Evolutionary conservation across 345 rosid genomes (phyloP).

Genomic region (Camelina hispida): DNA sequence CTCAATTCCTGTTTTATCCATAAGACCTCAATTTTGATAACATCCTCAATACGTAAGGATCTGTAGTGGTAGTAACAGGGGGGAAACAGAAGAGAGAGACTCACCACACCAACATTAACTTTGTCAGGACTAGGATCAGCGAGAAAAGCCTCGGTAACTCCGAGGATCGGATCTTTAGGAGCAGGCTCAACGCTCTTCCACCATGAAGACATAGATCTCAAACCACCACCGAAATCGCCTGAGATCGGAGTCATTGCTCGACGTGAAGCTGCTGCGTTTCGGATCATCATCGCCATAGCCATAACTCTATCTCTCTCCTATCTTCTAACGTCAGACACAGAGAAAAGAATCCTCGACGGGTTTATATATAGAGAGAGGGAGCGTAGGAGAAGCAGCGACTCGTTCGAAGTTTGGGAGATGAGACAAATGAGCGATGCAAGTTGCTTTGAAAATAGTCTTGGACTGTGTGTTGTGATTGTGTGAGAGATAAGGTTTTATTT

Average conservation of each 20-base stretch:
- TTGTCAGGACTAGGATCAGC: constrained; percentile 84
- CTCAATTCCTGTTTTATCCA: not conserved
- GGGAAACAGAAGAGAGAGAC: constrained; percentile 36
- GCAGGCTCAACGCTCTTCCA: constrained; percentile 93
- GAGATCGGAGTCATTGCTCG: constrained; percentile 45
- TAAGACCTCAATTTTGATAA: not conserved
- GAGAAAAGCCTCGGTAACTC: constrained; percentile 95
- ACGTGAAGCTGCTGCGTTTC: constrained; percentile 40
- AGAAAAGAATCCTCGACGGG: not conserved
- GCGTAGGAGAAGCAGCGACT: constrained; percentile 38
- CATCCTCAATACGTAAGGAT: not conserved
- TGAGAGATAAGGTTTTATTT: constrained; percentile 32
- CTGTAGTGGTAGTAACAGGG: not conserved
- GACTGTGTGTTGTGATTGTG: constrained; percentile 8
- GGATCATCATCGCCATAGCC: constrained; percentile 46
- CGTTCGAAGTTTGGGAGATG: constrained; percentile 21
- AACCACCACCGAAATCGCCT: constrained; percentile 51
- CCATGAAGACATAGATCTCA: constrained; percentile 81
- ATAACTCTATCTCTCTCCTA: not conserved
- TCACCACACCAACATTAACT: constrained; percentile 96
- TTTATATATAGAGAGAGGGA: constrained; percentile 21
- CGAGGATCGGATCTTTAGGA: constrained; percentile 91
- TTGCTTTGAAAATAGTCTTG: constrained; percentile 27
- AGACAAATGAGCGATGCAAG: constrained; percentile 34
- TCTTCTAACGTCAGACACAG: not conserved